A percentile compares a stretch with the other conserved stretches of the same genome.
phyloP scores from a whole-genome alignment of 1,284 basidiomycete species.

The Xanthoconium separans region DNA sequence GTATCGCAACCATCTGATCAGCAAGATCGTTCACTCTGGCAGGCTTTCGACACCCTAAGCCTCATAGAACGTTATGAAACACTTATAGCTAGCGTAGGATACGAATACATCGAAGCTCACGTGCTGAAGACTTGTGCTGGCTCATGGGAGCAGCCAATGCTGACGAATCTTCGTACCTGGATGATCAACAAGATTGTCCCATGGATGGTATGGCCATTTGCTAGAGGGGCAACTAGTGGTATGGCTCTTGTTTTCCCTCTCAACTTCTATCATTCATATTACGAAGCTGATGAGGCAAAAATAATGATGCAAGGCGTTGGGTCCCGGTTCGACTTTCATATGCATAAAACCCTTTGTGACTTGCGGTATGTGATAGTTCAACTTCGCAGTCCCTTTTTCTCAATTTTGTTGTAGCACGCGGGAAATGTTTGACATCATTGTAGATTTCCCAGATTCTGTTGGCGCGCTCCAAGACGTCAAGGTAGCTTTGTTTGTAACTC shows the following conservation, averaged over 20 bases:
- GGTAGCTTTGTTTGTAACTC: constrained; percentile 38
- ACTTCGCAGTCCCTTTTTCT: neutral
- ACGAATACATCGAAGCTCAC: constrained; percentile 78
- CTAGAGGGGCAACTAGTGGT: constrained; percentile 59
- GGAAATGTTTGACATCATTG: constrained; percentile 95
- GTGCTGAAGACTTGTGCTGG: constrained; percentile 65
- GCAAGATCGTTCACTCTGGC: constrained; percentile 49
- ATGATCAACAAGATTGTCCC: constrained; percentile 76
- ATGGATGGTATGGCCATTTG: constrained; percentile 83
- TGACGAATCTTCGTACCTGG: constrained; percentile 67
- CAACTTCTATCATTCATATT: constrained; percentile 22
- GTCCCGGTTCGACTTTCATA: constrained; percentile 86
- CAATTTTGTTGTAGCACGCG: constrained; percentile 55
- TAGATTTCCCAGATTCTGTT: constrained; percentile 87
- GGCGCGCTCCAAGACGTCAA: constrained; percentile 88
- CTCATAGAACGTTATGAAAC: constrained; percentile 84
- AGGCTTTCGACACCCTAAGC: constrained; percentile 69
- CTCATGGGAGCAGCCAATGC: constrained; percentile 68
- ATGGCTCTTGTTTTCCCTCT: constrained; percentile 25
- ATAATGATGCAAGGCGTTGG: constrained; percentile 78
- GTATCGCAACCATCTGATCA: constrained; percentile 31
- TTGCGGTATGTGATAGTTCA: constrained; percentile 58
- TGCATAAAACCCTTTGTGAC: constrained; percentile 86
- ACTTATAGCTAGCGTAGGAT: constrained; percentile 79
- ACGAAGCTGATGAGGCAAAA: constrained; percentile 65